Base-by-base conservation (phyloP, 257 asterid genomes). In the Plantago elongata region DNA sequence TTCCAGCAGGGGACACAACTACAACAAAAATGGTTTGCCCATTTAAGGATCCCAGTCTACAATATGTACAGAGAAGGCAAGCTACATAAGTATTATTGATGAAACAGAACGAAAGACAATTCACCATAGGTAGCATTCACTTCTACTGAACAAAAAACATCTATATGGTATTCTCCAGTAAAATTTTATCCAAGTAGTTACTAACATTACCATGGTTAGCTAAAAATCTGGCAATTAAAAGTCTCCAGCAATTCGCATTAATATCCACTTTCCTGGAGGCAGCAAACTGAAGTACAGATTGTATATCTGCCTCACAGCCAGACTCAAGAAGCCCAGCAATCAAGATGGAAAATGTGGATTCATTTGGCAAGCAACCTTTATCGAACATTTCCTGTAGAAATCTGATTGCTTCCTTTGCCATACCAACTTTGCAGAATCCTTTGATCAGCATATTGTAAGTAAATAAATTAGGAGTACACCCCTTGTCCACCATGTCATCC, bases 401-500 rank as follows among this genome's bases (percentile, higher is more conserved):
- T 57, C 84, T 72, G 64, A 83, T 61, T 58, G 90, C 98, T 66
- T 76, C 95, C 72, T 73, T 81, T 0, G 88, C 82, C 56, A 68
- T 81, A 55, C 97, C 97, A 54, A 40, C 77, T 69, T 70, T 78
- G 75, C 95, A 88, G 69, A 88, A 84, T 60, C 95, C 95, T 56
- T 78, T 84, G 54, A 88, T 81, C 76, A 92, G 67, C 81, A 83
- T 61, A 72, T 79, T 77, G 61, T 84, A 92, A 49, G 97, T 88
- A 70, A 88, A 84, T 16, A 87, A 78, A 81, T 84, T 86, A n/a
- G 97, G 95, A 38, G 63, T 59, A 56, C 89, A 84, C 6, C 87
- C 88, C 68, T 79, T 81, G 62, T 81, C 92, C 62, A 86, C 86
- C 98, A 91, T 86, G 62, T 86, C 84, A 73, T 91, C 98, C 98